Conservation (phyloP, 1,284 basidiomycete genomes). For the Apiotrichum gracile region DNA sequence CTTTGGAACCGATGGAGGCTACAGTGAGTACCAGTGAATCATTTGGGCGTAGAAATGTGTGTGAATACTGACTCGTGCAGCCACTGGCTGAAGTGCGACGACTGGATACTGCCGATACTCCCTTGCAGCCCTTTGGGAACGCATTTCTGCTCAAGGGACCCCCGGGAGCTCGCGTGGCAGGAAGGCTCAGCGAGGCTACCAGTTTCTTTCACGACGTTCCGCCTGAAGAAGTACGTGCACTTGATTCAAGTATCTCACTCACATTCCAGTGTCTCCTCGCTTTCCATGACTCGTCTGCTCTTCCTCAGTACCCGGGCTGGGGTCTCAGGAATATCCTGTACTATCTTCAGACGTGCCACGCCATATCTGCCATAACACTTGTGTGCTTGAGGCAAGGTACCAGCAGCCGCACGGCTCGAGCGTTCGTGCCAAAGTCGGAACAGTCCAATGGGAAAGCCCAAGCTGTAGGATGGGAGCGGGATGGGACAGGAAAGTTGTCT, state of each 20-base stretch:
- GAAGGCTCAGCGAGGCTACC: slow-evolving; percentile 56
- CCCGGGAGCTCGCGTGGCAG: slow-evolving; percentile 45
- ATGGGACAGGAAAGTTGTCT: slow-evolving; percentile 71
- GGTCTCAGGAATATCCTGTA: slow-evolving; percentile 85
- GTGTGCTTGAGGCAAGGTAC: slow-evolving; percentile 62
- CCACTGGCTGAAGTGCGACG: neutral
- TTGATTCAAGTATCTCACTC: neutral
- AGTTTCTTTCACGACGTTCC: slow-evolving; percentile 53
- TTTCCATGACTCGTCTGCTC: slow-evolving; percentile 83
- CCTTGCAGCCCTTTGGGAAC: neutral
- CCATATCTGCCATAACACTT: slow-evolving; percentile 56
- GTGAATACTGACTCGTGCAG: neutral
- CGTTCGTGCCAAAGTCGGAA: slow-evolving; percentile 1
- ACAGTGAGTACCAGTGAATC: neutral
- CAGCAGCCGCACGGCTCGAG: slow-evolving; percentile 18
- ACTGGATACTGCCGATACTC: no score
- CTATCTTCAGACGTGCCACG: slow-evolving; percentile 59
- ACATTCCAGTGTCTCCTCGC: slow-evolving; percentile 49
- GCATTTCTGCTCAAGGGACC: slow-evolving; percentile 26
- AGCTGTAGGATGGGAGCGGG: slow-evolving; percentile 95
- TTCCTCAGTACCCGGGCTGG: slow-evolving; percentile 79
- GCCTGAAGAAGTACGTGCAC: slow-evolving; percentile 45
- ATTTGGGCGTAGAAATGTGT: no score
- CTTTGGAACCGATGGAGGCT: neutral
- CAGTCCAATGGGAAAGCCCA: slow-evolving; percentile 18